These are phyloP conservation scores for Penicillium fuscoglaucum DNA, from an alignment of 2,329 filamentous ascomycete genomes.

Conservation along the genomic window DNA sequence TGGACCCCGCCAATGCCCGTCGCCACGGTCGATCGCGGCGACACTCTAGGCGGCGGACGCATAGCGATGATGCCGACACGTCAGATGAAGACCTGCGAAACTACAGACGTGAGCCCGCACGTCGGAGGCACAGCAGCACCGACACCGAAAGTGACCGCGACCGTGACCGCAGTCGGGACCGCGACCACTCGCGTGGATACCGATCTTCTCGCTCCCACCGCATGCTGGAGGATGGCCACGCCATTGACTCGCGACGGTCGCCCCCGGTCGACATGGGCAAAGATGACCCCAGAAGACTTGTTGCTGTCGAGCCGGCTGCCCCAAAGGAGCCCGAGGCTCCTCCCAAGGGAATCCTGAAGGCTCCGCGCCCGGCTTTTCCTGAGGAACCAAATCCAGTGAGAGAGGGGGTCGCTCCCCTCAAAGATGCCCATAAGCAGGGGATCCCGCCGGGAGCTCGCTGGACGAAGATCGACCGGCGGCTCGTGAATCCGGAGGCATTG, in stretches of 20 bases:
- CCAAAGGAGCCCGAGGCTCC: conserved; percentile 61
- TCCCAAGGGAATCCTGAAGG: conserved; percentile 82
- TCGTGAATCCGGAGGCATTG: conserved; percentile 87
- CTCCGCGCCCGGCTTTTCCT: conserved; percentile 78
- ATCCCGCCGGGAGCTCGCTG: conserved; percentile 79
- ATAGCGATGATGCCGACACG: conserved; percentile 31
- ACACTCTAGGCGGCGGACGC: conserved; percentile 24
- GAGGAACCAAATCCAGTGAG: conserved; percentile 80
- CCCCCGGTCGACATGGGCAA: conserved; percentile 17
- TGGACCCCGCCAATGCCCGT: conserved; percentile 19
- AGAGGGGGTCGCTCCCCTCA: conserved; percentile 91
- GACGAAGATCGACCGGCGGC: conserved; percentile 86
- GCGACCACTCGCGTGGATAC: conserved; percentile 24
- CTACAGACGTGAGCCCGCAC: conserved; percentile 32
- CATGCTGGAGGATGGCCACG: conserved; percentile 18
- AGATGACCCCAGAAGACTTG: conserved; percentile 28
- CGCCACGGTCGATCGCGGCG: conserved; percentile 28
- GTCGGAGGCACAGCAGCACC: conserved; percentile 27
- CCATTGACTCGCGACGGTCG: conserved; percentile 22
- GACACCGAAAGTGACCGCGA: conserved; percentile 27
- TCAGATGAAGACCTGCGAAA: conserved; percentile 38
- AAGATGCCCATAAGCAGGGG: conserved; percentile 73
- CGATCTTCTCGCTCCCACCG: conserved; percentile 30
- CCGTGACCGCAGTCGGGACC: conserved; percentile 17
- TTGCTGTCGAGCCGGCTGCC: conserved; percentile 28